phyloP scores from a whole-genome alignment of 495 filamentous ascomycete species.

The Neurospora sp. region DNA sequence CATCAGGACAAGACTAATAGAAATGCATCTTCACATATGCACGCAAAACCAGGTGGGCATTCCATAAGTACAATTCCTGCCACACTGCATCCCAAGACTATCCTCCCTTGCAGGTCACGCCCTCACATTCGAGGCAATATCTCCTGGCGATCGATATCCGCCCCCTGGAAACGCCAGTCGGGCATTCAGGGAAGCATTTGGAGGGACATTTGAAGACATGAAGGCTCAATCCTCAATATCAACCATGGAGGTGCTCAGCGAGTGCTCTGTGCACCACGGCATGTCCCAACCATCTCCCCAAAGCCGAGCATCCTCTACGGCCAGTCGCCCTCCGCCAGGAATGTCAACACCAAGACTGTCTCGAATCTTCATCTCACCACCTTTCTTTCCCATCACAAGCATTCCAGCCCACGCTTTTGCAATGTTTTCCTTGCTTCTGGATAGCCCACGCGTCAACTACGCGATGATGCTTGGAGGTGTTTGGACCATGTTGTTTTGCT shows the following conservation, averaged over 20 bases:
- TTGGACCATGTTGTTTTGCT: not conserved
- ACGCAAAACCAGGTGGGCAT: not conserved
- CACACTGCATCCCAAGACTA: not conserved
- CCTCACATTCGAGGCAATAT: not conserved
- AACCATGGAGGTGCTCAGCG: not conserved
- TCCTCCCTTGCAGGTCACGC: not conserved
- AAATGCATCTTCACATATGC: not conserved
- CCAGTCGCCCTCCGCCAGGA: not conserved
- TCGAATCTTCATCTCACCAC: not conserved
- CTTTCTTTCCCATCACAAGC: not conserved
- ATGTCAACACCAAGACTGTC: not conserved
- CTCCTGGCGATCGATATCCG: not conserved
- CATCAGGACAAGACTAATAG: not conserved
- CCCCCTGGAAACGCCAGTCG: not conserved
- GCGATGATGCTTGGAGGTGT: not conserved
- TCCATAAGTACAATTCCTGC: not conserved
- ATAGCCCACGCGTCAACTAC: not conserved
- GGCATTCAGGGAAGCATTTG: not conserved
- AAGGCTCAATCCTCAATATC: not conserved
- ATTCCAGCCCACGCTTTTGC: not conserved
- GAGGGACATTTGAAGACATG: not conserved
- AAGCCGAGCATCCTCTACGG: not conserved
- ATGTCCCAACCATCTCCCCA: not conserved
- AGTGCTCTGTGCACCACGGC: not conserved
- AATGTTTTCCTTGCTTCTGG: not conserved